Percentiles rank a stretch among this genome's conserved stretches.
phyloP scores from a whole-genome alignment of 2,329 filamentous ascomycete genomes.

The Claviceps sp. region DNA sequence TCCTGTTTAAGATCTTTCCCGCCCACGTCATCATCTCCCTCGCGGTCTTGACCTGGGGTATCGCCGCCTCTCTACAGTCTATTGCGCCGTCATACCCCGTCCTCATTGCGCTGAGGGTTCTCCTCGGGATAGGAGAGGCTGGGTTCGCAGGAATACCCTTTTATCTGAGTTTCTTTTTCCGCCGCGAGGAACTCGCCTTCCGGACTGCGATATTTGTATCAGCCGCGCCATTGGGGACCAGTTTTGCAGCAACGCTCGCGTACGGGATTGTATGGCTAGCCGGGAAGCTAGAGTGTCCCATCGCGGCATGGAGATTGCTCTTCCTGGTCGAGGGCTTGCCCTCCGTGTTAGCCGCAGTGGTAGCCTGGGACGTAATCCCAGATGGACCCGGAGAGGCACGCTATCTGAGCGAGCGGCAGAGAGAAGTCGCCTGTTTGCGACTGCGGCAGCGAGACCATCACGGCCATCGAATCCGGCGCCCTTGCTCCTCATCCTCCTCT shows the following conservation, averaged over 20 bases:
- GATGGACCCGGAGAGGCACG: constrained; percentile 56
- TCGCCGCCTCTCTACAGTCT: constrained; percentile 61
- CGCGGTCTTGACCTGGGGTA: constrained; percentile 66
- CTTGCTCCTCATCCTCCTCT: not conserved
- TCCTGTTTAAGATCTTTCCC: constrained; percentile 46
- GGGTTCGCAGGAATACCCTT: constrained; percentile 52
- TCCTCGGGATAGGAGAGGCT: constrained; percentile 51
- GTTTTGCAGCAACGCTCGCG: constrained; percentile 63
- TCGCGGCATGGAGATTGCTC: constrained; percentile 74
- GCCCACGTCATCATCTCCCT: constrained; percentile 44
- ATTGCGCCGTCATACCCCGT: constrained; percentile 49
- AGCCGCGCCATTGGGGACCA: constrained; percentile 69
- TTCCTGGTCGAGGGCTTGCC: constrained; percentile 81
- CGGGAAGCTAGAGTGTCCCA: constrained; percentile 43
- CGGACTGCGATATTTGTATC: constrained; percentile 79
- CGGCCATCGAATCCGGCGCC: not conserved
- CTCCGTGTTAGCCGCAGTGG: constrained; percentile 58
- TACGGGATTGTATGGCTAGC: constrained; percentile 62
- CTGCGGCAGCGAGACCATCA: constrained; percentile 35
- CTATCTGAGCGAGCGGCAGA: constrained; percentile 50
- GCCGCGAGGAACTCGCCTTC: constrained; percentile 62
- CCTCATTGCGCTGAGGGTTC: constrained; percentile 38
- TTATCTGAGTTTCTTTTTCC: constrained; percentile 53
- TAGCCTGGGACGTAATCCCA: constrained; percentile 63
- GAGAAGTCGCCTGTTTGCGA: constrained; percentile 56